Conservation (phyloP, 2,329 filamentous ascomycete species). For the Epichloe aotearoae region DNA sequence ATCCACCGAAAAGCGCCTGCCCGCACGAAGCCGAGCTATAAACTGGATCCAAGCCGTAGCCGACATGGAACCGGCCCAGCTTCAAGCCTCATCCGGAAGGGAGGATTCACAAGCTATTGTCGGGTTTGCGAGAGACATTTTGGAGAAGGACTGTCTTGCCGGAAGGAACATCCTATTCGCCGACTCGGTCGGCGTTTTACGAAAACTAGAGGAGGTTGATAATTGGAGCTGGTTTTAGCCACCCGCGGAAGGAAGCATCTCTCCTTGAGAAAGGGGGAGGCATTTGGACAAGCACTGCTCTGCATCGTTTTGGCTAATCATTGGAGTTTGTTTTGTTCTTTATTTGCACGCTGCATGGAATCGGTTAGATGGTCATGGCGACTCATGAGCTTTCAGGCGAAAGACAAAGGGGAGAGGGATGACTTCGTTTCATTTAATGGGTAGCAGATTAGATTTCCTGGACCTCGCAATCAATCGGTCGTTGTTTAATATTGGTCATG, state of each 20-base stretch:
- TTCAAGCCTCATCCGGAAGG: constrained; percentile 20
- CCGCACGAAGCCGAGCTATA: constrained; percentile 15
- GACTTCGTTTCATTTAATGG: neutral
- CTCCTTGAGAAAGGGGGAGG: neutral
- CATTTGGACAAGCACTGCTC: neutral
- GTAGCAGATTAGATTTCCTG: neutral
- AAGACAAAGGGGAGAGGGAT: neutral
- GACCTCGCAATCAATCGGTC: neutral
- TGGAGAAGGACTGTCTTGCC: constrained; percentile 37
- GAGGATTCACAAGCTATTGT: constrained; percentile 34
- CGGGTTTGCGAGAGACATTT: constrained; percentile 30
- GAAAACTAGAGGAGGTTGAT: constrained; percentile 33
- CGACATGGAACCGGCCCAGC: constrained; percentile 24
- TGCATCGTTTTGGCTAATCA: no score
- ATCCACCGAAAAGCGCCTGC: constrained; percentile 10
- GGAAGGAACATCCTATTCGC: constrained; percentile 35
- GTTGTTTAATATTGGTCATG: neutral
- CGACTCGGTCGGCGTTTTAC: constrained; percentile 40
- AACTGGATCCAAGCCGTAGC: constrained; percentile 29
- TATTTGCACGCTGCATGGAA: no score
- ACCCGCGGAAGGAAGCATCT: neutral
- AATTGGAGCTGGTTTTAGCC: constrained; percentile 22
- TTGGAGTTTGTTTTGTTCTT: no score
- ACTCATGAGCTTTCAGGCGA: neutral
- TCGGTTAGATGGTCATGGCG: neutral